Conservation (phyloP, 2,329 filamentous ascomycete genomes). For the Penicillium sp. region DNA sequence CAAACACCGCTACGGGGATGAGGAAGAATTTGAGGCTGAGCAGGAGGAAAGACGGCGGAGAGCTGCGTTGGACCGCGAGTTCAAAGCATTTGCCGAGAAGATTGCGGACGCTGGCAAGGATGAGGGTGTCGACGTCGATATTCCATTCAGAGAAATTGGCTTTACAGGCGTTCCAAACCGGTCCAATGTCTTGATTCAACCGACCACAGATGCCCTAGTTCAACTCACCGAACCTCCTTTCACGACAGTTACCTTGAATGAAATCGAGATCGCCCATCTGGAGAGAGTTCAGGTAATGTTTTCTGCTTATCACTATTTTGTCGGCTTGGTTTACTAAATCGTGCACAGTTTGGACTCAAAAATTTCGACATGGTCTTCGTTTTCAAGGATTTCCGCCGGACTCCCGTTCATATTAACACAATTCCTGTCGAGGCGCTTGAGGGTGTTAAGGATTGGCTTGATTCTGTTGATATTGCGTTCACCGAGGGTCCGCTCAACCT, state of each 20-base stretch:
- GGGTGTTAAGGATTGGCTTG: constrained; percentile 95
- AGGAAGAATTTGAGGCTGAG: constrained; percentile 97
- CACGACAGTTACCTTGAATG: constrained; percentile 89
- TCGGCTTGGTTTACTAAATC: constrained; percentile 23
- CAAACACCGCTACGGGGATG: constrained; percentile 95
- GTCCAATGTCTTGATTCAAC: constrained; percentile 92
- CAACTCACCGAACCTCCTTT: constrained; percentile 97
- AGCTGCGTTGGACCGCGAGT: constrained; percentile 89
- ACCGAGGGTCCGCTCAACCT: constrained; percentile 93
- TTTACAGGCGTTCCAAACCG: constrained; percentile 96
- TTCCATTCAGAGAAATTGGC: constrained; percentile 92
- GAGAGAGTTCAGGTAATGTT: constrained; percentile 72
- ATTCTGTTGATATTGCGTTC: constrained; percentile 91
- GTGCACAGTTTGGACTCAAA: constrained; percentile 82
- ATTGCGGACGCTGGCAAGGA: constrained; percentile 92
- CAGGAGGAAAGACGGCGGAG: constrained; percentile 91
- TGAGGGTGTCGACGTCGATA: constrained; percentile 88
- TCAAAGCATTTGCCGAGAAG: constrained; percentile 95
- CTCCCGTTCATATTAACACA: constrained; percentile 93
- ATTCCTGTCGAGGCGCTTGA: constrained; percentile 95
- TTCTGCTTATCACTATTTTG: neutral
- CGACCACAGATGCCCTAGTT: constrained; percentile 93
- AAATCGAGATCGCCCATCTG: constrained; percentile 93
- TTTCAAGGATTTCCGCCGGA: constrained; percentile 93
- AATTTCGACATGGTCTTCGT: constrained; percentile 99